These are phyloP conservation scores for Aspergillus taichungensis DNA, from an alignment of 495 filamentous ascomycete genomes.

Conservation along the genomic window DNA sequence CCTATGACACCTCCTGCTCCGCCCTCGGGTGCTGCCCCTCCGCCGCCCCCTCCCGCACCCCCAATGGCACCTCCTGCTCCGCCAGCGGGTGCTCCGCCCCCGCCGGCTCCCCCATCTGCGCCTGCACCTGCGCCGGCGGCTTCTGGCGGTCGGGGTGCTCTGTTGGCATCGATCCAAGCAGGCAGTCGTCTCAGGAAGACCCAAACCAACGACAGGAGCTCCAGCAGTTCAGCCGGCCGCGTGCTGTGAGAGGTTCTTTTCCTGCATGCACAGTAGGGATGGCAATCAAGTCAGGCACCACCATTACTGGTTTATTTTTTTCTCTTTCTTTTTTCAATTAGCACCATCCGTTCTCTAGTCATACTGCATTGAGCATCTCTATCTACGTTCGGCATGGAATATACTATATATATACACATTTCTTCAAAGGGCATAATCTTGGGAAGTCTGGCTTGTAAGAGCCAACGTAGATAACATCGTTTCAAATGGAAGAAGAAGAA, in stretches of 20 bases:
- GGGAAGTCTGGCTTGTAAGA: neutral
- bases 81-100: constrained; percentile 38
- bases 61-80: constrained; percentile 21
- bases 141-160: constrained; percentile 44
- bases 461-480: neutral
- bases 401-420: too few relatives aligned
- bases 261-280: neutral
- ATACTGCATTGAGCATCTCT: too few relatives aligned
- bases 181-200: constrained; percentile 74
- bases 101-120: constrained; percentile 47
- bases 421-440: too few relatives aligned
- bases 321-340: too few relatives aligned
- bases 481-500: neutral
- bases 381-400: too few relatives aligned
- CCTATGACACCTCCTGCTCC: constrained; percentile 19
- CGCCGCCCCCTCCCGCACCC: constrained; percentile 4
- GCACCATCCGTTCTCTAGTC: too few relatives aligned
- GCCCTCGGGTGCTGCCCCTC: constrained; percentile 23
- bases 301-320: too few relatives aligned
- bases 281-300: neutral
- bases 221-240: constrained; percentile 56
- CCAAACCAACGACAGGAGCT: constrained; percentile 77
- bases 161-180: constrained; percentile 72
- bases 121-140: constrained; percentile 25
- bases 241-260: constrained; percentile 40